Evolutionary conservation across 306 rosid genomes (phyloP).

Genomic region (Trichosanthes truncata): DNA sequence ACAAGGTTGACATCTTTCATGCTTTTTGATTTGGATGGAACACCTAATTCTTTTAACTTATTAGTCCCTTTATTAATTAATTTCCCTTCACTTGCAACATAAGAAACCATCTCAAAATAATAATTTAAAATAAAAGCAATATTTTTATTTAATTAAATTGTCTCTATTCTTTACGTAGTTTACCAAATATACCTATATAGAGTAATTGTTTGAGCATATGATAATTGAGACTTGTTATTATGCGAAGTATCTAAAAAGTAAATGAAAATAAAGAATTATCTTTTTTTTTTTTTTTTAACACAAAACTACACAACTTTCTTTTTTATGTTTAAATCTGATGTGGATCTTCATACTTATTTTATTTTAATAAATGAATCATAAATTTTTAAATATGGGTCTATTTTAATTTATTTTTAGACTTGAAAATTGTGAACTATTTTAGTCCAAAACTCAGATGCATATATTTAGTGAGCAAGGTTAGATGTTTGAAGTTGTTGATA

Average conservation of each 20-base stretch:
- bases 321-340: not conserved
- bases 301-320: not conserved
- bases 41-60: not conserved
- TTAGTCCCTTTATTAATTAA: not conserved
- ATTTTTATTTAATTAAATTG: not conserved
- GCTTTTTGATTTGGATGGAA: not conserved
- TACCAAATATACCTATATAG: not conserved
- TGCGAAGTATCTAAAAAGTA: not conserved
- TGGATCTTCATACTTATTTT: not conserved
- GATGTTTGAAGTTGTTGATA: not conserved
- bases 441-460: not conserved
- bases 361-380: not conserved
- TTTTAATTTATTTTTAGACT: not conserved
- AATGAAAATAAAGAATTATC: not conserved
- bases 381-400: too few species aligned
- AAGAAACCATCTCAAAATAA: not conserved
- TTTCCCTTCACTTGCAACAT: not conserved
- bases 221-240: not conserved
- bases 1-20: conserved; percentile 1
- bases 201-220: not conserved
- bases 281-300: not conserved
- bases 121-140: not conserved
- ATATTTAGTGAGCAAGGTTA: not conserved
- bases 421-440: not conserved
- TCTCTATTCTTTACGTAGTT: not conserved